Conservation (phyloP, 2,329 filamentous ascomycete species). For the Niveomyces coronatus region DNA sequence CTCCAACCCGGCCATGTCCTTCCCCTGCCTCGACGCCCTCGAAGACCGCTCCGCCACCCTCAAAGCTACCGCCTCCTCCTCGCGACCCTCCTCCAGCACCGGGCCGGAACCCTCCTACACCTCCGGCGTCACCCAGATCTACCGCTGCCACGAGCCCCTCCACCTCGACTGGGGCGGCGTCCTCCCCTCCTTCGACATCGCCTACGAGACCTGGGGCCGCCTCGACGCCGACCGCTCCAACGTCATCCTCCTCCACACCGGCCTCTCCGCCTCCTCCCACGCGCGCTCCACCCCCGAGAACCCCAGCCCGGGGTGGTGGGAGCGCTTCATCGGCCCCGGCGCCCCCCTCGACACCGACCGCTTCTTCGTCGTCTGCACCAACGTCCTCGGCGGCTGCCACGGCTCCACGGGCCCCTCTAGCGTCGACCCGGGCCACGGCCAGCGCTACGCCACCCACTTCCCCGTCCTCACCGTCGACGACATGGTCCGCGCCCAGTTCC, state of each 20-base stretch:
- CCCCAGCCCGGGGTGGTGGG: constrained; percentile 92
- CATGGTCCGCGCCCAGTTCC: constrained; percentile 94
- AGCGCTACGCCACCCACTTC: constrained; percentile 87
- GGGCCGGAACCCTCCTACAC: constrained; percentile 95
- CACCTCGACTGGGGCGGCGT: constrained; percentile 91
- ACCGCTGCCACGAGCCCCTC: constrained; percentile 63
- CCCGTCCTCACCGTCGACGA: constrained; percentile 93
- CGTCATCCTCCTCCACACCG: constrained; percentile 85
- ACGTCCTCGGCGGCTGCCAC: constrained; percentile 92
- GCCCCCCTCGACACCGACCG: constrained; percentile 79
- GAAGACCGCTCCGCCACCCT: constrained; percentile 70
- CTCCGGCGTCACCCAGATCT: constrained; percentile 70
- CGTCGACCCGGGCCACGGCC: constrained; percentile 76
- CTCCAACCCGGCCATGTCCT: constrained; percentile 78
- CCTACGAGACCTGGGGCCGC: constrained; percentile 85
- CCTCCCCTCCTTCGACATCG: constrained; percentile 79
- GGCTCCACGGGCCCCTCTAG: constrained; percentile 87
- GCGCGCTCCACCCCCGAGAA: constrained; percentile 86
- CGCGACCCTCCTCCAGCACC: constrained; percentile 45
- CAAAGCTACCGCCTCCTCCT: constrained; percentile 8
- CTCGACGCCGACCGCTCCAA: constrained; percentile 76
- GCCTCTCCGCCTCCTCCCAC: constrained; percentile 93
- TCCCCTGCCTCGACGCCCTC: constrained; percentile 79
- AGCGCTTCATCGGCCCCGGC: constrained; percentile 90
- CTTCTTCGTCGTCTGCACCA: constrained; percentile 92